A percentile compares a stretch with the other conserved stretches of the same genome.
Evolutionary conservation across 768 basidiomycete genomes (phyloP).

Genomic region (Mycena latifolia): DNA sequence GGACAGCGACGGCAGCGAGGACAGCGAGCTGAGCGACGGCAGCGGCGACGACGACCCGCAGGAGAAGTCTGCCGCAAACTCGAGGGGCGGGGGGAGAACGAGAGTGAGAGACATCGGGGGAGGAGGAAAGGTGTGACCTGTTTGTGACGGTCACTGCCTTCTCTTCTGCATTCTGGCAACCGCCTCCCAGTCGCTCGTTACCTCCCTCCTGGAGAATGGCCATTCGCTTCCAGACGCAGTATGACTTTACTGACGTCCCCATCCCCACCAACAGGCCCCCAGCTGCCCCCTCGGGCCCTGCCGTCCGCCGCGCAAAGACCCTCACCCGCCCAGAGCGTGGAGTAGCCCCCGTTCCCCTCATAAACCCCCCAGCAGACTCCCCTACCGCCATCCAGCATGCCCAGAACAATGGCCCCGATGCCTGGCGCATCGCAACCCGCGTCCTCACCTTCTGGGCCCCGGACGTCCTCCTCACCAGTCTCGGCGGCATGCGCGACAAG

Average conservation of each 20-base stretch:
- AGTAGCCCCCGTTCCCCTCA: constrained; percentile 94
- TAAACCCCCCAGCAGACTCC: constrained; percentile 76
- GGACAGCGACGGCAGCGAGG: background rate
- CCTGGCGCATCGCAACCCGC: constrained; percentile 88
- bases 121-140: background rate
- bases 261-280: constrained; percentile 73
- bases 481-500: constrained; percentile 87
- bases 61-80: constrained; percentile 10
- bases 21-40: background rate
- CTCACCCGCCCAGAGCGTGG: constrained; percentile 96
- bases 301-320: constrained; percentile 92
- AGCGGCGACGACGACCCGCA: background rate
- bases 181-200: constrained; percentile 20
- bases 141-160: no score
- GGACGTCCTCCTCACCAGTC: constrained; percentile 73
- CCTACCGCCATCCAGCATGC: constrained; percentile 48
- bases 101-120: constrained; percentile 17
- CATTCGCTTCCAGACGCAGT: constrained; percentile 67
- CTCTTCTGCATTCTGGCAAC: no score
- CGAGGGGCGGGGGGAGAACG: constrained; percentile 12
- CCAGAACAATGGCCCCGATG: constrained; percentile 59
- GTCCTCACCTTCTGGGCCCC: constrained; percentile 95
- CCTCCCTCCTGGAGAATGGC: constrained; percentile 51
- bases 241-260: constrained; percentile 72
- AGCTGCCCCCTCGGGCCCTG: constrained; percentile 60